These are phyloP conservation scores for Globisporangium cederbergense DNA, from an alignment of 352 stramenopile genomes.

Conservation along the genomic window DNA sequence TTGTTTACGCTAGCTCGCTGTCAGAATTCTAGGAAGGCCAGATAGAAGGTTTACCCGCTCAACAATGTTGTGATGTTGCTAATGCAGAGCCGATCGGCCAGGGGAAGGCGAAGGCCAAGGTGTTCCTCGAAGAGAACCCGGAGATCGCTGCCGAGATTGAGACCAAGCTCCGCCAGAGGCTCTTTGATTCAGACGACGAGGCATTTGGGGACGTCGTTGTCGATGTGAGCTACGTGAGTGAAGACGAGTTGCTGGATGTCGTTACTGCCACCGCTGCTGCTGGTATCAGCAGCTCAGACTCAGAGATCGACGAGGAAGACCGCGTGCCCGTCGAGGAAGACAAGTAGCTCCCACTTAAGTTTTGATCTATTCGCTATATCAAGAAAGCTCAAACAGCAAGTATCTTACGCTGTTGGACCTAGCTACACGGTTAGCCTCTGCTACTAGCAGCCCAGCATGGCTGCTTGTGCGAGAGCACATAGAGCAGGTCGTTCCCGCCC, in stretches of 20 bases:
- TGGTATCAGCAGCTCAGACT: neutral
- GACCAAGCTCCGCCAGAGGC: conserved; percentile 54
- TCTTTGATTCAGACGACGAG: conserved; percentile 38
- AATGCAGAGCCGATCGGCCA: conserved; percentile 76
- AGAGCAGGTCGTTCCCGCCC: conserved; percentile 78
- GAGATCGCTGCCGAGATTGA: conserved; percentile 71
- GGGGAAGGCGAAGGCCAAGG: conserved; percentile 80
- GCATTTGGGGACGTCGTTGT: conserved; percentile 12
- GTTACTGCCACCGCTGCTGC: neutral
- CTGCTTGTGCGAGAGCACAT: conserved; percentile 81
- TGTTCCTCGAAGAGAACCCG: conserved; percentile 74
- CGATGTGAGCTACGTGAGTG: conserved; percentile 7
- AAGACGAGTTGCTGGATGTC: conserved; percentile 3
- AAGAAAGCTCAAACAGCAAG: neutral
- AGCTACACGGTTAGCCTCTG: too few relatives aligned
- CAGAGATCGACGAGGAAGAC: neutral
- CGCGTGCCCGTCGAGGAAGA: conserved; percentile 10
- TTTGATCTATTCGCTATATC: neutral
- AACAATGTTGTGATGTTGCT: neutral
- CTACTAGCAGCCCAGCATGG: conserved; percentile 39
- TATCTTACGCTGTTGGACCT: too few relatives aligned
- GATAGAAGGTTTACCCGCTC: too few relatives aligned
- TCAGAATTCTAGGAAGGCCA: too few relatives aligned
- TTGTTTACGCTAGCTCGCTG: neutral
- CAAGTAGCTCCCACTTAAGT: neutral